phyloP scores from a whole-genome alignment of 345 rosid species.

The Syzygium aromaticum region DNA sequence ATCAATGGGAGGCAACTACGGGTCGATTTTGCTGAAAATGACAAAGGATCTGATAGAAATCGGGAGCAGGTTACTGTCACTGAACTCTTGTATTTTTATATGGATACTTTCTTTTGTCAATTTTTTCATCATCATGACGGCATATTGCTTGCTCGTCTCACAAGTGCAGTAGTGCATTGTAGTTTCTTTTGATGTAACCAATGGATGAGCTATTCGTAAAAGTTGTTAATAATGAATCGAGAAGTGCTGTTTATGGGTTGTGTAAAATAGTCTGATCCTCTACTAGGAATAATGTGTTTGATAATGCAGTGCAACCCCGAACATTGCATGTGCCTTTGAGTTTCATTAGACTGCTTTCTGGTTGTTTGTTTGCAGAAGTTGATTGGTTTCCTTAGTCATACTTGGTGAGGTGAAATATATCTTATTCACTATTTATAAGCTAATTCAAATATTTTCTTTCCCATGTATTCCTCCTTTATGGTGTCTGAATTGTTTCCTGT shows the following conservation, averaged over 20 bases:
- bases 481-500: neutral
- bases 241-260: neutral
- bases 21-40: conserved; percentile 99
- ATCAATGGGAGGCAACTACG: conserved; percentile 94
- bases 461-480: neutral
- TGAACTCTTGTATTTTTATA: neutral
- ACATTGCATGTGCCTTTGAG: neutral
- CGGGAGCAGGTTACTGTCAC: conserved; percentile 53
- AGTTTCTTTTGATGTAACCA: neutral
- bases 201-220: neutral
- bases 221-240: neutral
- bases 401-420: neutral
- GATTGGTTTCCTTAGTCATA: neutral
- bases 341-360: neutral
- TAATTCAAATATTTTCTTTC: neutral
- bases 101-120: neutral
- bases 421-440: neutral
- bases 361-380: neutral
- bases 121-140: neutral
- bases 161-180: neutral
- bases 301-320: neutral
- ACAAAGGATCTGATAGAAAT: conserved; percentile 73
- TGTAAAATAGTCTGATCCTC: neutral
- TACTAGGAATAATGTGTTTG: neutral
- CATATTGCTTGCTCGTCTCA: neutral